Base-by-base conservation (phyloP, 2,329 filamentous ascomycete genomes). In the Ophiocordyceps australis region DNA sequence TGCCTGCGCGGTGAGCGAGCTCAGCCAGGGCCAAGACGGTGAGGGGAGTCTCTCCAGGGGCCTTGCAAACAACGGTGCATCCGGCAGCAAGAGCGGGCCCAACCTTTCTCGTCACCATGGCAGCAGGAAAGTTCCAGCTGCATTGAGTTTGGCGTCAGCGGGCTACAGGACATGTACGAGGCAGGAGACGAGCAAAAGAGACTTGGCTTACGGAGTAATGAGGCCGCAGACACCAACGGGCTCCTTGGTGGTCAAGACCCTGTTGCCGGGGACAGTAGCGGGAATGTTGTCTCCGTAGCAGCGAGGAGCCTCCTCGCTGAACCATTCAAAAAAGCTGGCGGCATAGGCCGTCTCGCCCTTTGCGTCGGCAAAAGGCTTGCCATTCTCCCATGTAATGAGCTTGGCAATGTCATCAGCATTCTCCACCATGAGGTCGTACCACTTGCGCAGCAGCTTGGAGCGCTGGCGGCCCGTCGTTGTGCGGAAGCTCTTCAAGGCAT, bases 61-160 rank as follows among this genome's bases (percentile, higher is more conserved):
- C 77, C 51, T 98, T 98, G 40, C 74, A 74, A 2, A 95, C 85
- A 3, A 92, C 79, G 0, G 86, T 93, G 55, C 86, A 95, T 30
- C 89, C 89, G n/a, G 83, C 85, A 12, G 89, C 89, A 29, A 95
- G 62, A 7, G 78, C 79, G 2, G 80, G 70, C 3, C 66, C 73
- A 26, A 73, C 61, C 47, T 78, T 78, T 31, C 73, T 56, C 6
- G 72, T 76, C 35, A 80, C 69, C 75, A 81, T 81, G 25, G 74
- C 74, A 3, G 74, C 69, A 9, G 76, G 76, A 41, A 91, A 91
- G 53, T 92, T 91, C 82, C 81, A 89, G 29, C 62, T 65, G 30
- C 7, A 11, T 8, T n/a, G n/a, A 23, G 9, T 8, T 8, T 12
- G 3, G 21, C 10, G 22, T 32, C 19, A 26, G 20, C 18, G n/a